phyloP scores from a whole-genome alignment of 805 yeast species.

The Scheffersomyces coipomensis region DNA sequence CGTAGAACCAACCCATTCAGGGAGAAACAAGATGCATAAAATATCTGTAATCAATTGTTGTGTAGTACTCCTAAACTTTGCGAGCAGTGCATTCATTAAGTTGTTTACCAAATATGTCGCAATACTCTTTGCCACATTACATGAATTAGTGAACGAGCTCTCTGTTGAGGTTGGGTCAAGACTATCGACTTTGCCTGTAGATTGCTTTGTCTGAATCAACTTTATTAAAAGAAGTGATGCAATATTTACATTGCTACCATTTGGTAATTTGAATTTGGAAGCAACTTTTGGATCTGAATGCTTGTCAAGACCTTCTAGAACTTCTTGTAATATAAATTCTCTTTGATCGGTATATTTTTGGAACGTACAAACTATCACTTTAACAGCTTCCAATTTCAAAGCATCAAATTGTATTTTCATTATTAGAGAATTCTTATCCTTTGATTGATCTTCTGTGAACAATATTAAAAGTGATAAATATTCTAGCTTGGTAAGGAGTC shows the following conservation, averaged over 20 bases:
- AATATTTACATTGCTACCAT: not conserved
- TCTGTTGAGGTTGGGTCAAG: too few relatives aligned
- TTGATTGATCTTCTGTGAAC: constrained; percentile 31
- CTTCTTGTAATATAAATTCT: constrained; percentile 58
- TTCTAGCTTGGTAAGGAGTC: constrained; percentile 56
- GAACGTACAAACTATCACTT: constrained; percentile 33
- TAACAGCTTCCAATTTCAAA: constrained; percentile 24
- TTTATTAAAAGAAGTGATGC: not conserved
- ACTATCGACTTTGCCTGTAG: too few relatives aligned
- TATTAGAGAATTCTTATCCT: constrained; percentile 18
- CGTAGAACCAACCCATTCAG: not conserved
- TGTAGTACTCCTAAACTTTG: not conserved
- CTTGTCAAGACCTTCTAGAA: constrained; percentile 49
- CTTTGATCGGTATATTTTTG: constrained; percentile 49
- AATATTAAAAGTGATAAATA: constrained; percentile 45
- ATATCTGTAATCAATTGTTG: not conserved
- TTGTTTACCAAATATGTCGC: not conserved
- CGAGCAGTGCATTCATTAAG: too few relatives aligned
- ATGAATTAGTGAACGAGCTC: too few relatives aligned
- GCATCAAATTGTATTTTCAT: constrained; percentile 19
- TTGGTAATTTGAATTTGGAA: not conserved
- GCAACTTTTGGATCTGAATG: constrained; percentile 43
- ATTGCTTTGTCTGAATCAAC: too few relatives aligned
- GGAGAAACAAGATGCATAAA: not conserved
- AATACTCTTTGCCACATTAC: not conserved